Percentiles rank a stretch among this genome's conserved stretches.
Evolutionary conservation across 2,329 filamentous ascomycete species (phyloP).

Genomic region (Sarocladiaceae sp.): DNA sequence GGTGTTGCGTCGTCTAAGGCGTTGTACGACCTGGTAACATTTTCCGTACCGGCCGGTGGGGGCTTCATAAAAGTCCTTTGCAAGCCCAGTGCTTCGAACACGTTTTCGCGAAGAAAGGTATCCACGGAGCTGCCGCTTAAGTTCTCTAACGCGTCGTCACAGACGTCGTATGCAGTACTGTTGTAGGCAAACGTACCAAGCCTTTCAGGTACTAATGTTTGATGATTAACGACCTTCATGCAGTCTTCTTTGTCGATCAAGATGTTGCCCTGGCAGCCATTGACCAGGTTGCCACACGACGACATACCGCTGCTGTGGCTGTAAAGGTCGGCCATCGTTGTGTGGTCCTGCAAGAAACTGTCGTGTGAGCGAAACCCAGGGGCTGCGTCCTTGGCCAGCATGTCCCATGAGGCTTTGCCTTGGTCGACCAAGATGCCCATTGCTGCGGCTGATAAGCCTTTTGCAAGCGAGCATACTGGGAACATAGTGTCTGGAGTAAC

Average conservation of each 20-base stretch:
- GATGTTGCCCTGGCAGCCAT: not conserved
- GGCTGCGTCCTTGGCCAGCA: not conserved
- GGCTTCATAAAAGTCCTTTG: not conserved
- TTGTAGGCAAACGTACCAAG: not conserved
- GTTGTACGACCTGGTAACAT: not conserved
- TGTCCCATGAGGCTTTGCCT: not conserved
- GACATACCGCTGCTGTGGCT: not conserved
- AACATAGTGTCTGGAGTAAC: not conserved
- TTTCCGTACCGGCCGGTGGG: not conserved
- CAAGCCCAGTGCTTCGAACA: not conserved
- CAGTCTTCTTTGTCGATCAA: not conserved
- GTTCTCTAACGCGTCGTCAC: not conserved
- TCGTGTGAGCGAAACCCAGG: not conserved
- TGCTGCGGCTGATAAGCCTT: not conserved
- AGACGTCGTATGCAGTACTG: not conserved
- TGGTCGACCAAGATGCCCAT: not conserved
- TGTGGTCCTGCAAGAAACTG: not conserved
- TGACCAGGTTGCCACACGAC: not conserved
- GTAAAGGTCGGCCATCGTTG: not conserved
- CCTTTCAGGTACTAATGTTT: not conserved
- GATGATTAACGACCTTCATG: not conserved
- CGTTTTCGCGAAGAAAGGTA: not conserved
- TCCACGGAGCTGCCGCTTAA: not conserved
- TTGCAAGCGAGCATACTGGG: not conserved
- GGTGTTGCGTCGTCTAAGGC: not conserved